Conservation (phyloP, 768 basidiomycete species). For the Cystofilobasidium capitatum region DNA sequence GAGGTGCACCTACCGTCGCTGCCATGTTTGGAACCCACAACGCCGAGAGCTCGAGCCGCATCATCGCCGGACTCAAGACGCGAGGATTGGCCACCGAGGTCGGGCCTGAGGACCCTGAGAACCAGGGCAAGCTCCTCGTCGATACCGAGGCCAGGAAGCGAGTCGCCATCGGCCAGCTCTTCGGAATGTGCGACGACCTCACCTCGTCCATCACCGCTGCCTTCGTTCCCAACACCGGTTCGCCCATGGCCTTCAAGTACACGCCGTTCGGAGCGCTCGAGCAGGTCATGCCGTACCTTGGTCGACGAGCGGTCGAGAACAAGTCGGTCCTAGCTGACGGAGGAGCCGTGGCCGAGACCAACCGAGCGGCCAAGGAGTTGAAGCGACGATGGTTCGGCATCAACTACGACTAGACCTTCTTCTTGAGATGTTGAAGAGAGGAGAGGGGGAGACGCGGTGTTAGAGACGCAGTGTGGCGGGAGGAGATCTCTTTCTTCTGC, state of each 20-base stretch:
- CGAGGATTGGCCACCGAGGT: conserved; percentile 48
- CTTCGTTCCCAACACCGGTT: conserved; percentile 11
- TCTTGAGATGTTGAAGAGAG: neutral
- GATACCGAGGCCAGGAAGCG: conserved; percentile 53
- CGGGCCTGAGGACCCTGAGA: conserved; percentile 28
- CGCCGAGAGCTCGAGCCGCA: conserved; percentile 53
- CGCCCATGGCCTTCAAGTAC: conserved; percentile 55
- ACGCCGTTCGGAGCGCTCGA: conserved; percentile 33
- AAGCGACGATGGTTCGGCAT: conserved; percentile 38
- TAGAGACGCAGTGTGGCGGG: too few relatives aligned
- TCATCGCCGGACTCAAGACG: conserved; percentile 53
- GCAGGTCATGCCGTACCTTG: conserved; percentile 77
- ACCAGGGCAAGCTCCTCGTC: conserved; percentile 43
- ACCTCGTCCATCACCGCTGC: conserved; percentile 16
- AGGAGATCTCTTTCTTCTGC: too few relatives aligned
- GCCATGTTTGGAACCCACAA: conserved; percentile 86
- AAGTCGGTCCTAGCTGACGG: conserved; percentile 66
- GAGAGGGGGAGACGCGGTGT: too few relatives aligned
- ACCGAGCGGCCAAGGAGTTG: conserved; percentile 50
- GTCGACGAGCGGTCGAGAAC: conserved; percentile 78
- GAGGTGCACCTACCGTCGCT: conserved; percentile 44
- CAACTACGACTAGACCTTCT: neutral
- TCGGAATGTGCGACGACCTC: conserved; percentile 35
- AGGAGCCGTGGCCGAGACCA: conserved; percentile 55
- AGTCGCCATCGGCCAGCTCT: conserved; percentile 69